Evolutionary conservation across 2,329 filamentous ascomycete genomes (phyloP), one percentile per base, ranked within the genome.

Genomic region (Trichoderma guizhouense): DNA sequence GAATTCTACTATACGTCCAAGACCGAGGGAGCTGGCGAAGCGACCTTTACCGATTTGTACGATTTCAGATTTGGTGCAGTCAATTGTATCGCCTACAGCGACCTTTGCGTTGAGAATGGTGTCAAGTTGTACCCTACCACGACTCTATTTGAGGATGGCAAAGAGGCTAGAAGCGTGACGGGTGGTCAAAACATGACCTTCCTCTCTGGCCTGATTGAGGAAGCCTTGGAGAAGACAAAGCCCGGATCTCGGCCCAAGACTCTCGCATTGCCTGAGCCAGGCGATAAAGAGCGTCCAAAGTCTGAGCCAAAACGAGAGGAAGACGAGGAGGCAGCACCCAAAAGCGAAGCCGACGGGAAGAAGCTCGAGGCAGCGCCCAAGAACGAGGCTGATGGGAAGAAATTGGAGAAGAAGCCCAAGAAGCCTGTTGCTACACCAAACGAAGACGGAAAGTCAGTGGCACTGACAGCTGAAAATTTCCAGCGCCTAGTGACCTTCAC

Each of bases 1-100:
- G 96, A 99, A 83, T 98, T 91, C 82, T 99, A 98, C 84, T 85
- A 93, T 84, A 98, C 95, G 47, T 96, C 93, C 47, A 91, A 94
- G 77, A 91, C 92, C 18, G 77, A 84, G 81, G 76, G 88, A 83
- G 82, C 87, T 83, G 76, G 85, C 80, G 74, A 89, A 83, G 83
- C 86, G 53, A 82, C 83, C 32, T 98, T 98, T 78, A 90, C 91
- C 36, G 86, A 91, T 69, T 96, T 90, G 81, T 98, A 98, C 82
- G 90, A 95, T 82, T 95, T 97, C 81, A 90, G 93, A 76, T 98
- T 99, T 79, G 95, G 88, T 34, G 89, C 88, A 72, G 83, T 99
- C 74, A 94, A 99, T 83, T 99, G 96, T 81, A 84, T 94, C 67
- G 93, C 93, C 34, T 93, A 91, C 79, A 92, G 89, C 72, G 93